Base-by-base conservation (phyloP, 192 early-diverging fungal species). In the Entophlyctis helioformis region DNA sequence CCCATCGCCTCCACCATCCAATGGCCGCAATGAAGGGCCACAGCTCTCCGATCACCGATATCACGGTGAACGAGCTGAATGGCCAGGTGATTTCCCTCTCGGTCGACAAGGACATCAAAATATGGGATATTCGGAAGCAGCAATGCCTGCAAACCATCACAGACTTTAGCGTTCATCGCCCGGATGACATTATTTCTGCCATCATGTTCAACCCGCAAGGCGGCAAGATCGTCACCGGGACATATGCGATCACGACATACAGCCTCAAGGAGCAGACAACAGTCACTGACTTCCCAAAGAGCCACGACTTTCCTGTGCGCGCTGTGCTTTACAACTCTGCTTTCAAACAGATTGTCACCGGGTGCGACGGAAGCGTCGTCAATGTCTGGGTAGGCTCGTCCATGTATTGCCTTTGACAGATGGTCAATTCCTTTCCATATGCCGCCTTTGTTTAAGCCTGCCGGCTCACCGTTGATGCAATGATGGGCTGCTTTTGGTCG, bases 41-140 rank as follows among this genome's bases (percentile, higher is more conserved):
- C 36, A 41, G 16, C 12, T 36, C 67, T 3, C 74, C 74, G 13
- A 64, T 76, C 34, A 55, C 62, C 24, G 53, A 62, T 25, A 41
- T 72, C 23, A 48, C 39, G 9, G 53, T 72, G 18, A 67, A 70
- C 42, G 56, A 67, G 13, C 20, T 39, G 9, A 34, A 42, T 27
- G 74, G 65, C 0, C 70, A 72, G 29, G 46, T 55, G 23, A 65
- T 76, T 18, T 70, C 69, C 32, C 52, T 76, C 3, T 56, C 56
- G 11, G 31, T 48, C 2, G 74, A 76, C 53, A 58, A 64, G 35
- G 48, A 39, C 10, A 58, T 72, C 25, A 68, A 68, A 39, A 53
- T 71, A 9, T 76, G 69, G 69, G 74, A 76, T 52, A 72, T 76
- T 37, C 55, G 74, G 0, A 69, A 70, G 38, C 67, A 70, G 41